These are phyloP conservation scores for Metschnikowia amazonensis DNA, from an alignment of 805 yeast genomes.

Conservation along the genomic window DNA sequence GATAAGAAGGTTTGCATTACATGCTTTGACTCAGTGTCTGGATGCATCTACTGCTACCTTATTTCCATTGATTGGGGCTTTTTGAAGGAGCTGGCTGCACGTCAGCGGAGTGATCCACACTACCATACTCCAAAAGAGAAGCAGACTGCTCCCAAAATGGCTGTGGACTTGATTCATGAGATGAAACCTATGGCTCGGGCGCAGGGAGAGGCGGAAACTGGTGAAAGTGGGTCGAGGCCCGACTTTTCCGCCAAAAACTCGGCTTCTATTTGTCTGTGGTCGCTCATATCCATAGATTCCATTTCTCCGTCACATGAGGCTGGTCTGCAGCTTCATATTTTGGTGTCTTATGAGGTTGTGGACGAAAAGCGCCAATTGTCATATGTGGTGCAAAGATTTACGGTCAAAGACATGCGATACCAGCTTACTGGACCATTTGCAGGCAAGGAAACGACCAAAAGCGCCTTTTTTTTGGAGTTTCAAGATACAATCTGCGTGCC, in stretches of 20 bases:
- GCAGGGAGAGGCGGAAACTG: not conserved
- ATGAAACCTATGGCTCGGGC: slow-evolving; percentile 17
- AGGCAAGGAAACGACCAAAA: slow-evolving; percentile 23
- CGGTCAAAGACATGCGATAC: slow-evolving; percentile 20
- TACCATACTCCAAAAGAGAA: slow-evolving; percentile 47
- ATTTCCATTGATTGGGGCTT: slow-evolving; percentile 56
- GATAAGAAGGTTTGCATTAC: slow-evolving; percentile 45
- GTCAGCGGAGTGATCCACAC: slow-evolving; percentile 45
- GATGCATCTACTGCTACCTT: slow-evolving; percentile 39
- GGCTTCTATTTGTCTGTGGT: not conserved
- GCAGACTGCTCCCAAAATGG: slow-evolving; percentile 40
- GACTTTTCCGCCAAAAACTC: not conserved
- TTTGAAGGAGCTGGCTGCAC: slow-evolving; percentile 43
- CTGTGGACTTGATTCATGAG: slow-evolving; percentile 30
- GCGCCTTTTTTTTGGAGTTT: slow-evolving; percentile 16
- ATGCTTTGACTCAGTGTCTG: slow-evolving; percentile 34
- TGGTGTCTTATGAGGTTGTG: slow-evolving; percentile 36
- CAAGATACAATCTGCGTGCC: slow-evolving; percentile 28
- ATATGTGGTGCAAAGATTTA: slow-evolving; percentile 29
- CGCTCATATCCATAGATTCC: slow-evolving; percentile 29
- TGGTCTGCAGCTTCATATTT: slow-evolving; percentile 43
- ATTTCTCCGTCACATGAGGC: slow-evolving; percentile 44
- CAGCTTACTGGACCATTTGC: slow-evolving; percentile 29
- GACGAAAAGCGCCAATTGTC: slow-evolving; percentile 15
- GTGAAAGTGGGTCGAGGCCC: not conserved